Evolutionary conservation across 495 filamentous ascomycete species (phyloP), one percentile per base, ranked within the genome.

Genomic region (Hypoxylon perforatum): DNA sequence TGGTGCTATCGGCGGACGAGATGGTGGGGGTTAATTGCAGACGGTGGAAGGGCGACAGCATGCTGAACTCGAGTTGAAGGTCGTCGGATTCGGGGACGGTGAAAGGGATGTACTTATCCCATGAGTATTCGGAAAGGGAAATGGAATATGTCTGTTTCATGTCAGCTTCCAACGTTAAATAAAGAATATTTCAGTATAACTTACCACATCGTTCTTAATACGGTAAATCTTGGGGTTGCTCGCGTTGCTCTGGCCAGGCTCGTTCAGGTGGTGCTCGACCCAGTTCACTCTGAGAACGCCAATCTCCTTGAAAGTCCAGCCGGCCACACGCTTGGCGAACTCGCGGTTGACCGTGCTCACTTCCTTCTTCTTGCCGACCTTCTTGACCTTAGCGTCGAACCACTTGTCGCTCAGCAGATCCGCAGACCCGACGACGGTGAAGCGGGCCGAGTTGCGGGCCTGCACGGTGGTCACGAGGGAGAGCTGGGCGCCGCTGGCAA

Each of bases 41-140:
- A n/a, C 96, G 94, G 81, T 97, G 91, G 88, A 96, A 97, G 66
- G 96, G 95, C 6, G 94, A 97, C 12, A 99, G 90, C 95, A 99
- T 99, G 79, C 88, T 93, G 83, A 97, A 96, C 78, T 99, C 95
- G 57, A 99, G 91, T 75, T 99, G 95, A 12, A 98, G 75, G 23
- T 77, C 81, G 74, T 99, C 95, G 52, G 73, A 77, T 2, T 81
- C 61, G 54, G 91, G 88, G 30, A 92, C 81, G 38, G 80, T 80
- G 80, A 93, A 96, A 57, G 94, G 92, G 7, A 81, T 78, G 78
- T 86, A 94, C 70, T 85, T 81, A 74, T 89, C 85, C 78, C 83
- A 86, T 28, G 73, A 67, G 75, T 92, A 97, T 74, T 97, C 93
- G 7, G 95, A 96, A 36, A 97, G 66, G 65, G 93, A 92, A 74